Evolutionary conservation across 75 land plant species (phyloP), one percentile per base, ranked within the genome.

Genomic region (Pseudotsuga menziesii): DNA sequence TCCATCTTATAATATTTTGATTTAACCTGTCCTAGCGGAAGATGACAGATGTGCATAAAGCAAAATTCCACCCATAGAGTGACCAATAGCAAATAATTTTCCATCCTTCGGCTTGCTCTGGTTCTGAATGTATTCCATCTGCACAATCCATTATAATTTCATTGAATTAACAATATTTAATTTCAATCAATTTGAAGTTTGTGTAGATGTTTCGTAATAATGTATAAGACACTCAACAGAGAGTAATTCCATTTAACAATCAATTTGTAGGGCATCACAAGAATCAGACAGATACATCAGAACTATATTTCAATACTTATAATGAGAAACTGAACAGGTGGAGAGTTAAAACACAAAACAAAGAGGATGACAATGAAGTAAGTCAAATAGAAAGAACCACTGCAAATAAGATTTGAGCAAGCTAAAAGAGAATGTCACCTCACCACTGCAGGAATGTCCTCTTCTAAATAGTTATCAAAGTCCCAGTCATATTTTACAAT

Each of bases 61-160:
- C 80, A 97, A 74, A 22, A 97, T 97, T 15, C 99, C 99, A 1
- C 99, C 99, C 99, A 97, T 97, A 25, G 99, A 97, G 76, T 97
- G 99, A 52, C 99, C 99, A 84, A 97, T 86, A 52, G 95, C 95
- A 75, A 92, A 85, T 64, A 97, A 64, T 71, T 88, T 92, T 16
- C 98, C 95, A 91, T 97, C 99, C 74, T 80, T 88, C 39, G 92
- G 90, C 70, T 85, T 85, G 78, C 77, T 84, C 76, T 85, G 86
- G 39, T 74, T 63, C 72, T 57, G 83, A 78, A 97, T 84, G 74
- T 97, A 97, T 57, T 92, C 89, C 87, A 97, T 94, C 99, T 97
- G 78, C 85, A 88, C 48, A 66, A 48, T 58, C 39, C 78, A 36
- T 57, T 57, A 75, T 36, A 48, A 9, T 48, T 48, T 48, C 54